Base-by-base conservation (phyloP, 805 yeast species). In the Metschnikowia henanensis region DNA sequence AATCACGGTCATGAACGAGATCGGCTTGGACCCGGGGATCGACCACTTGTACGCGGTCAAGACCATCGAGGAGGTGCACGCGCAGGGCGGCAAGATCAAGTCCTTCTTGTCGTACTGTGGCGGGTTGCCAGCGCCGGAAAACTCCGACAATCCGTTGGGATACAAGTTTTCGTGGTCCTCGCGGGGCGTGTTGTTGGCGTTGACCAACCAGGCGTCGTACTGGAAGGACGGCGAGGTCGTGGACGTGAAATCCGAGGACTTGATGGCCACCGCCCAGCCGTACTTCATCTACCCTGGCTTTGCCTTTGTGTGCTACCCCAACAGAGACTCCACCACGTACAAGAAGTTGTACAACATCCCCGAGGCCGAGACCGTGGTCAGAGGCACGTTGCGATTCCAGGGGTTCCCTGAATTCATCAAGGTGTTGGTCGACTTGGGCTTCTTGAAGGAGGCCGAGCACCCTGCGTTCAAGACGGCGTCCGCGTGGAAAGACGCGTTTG, bases 151-250 rank as follows among this genome's bases (percentile, higher is more conserved):
- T 74, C 99, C 99, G 46, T 77, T 94, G 65, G 99, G 99, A 57
- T 94, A 94, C 82, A 94, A 94, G 77, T 94, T 94, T 73, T 91
- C 98, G 33, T 94, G 99, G 99, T 89, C 97, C 25, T 91, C 98
- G 29, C 84, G 99, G 72, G 99, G 99, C 72, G 98, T 94, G 32
- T 73, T 94, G 62, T 79, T 94, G 60, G 99, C 99, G 16, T 79
- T 94, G 64, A 85, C 96, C 79, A 95, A 94, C 76, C 73, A 85
- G 50, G 99, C 98, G 52, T 82, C 81, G 58, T 92, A 82, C 76
- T 92, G 84, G 80, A 73, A 84, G 70, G 84, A 89, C 62, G 97
- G 97, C 61, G 68, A 88, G 63, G 69, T 88, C 55, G 96, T 77
- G 47, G 78, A 81, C 36, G 83, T 94, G 61, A 75, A 79, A 46